A percentile compares a stretch with the other conserved stretches of the same genome.
Conservation (phyloP, 768 basidiomycete genomes). For the Collybia mongolica region DNA sequence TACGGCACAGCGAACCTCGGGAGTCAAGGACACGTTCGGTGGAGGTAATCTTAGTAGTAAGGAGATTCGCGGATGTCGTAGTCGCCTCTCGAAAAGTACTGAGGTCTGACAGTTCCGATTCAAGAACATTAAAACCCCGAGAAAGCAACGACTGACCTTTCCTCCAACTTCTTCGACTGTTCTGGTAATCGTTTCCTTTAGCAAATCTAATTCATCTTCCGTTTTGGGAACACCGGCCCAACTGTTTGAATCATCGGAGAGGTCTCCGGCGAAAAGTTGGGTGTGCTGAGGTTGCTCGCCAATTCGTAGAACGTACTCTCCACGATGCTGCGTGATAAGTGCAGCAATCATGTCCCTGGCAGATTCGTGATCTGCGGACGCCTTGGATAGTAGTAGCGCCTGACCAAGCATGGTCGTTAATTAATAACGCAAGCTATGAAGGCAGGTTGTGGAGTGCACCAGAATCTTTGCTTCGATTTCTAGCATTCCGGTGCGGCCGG, state of each 20-base stretch:
- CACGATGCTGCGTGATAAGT: slow-evolving; percentile 63
- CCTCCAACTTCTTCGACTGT: slow-evolving; percentile 78
- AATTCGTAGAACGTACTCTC: slow-evolving; percentile 76
- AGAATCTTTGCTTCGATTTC: slow-evolving; percentile 57
- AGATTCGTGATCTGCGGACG: slow-evolving; percentile 41
- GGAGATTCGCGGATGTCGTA: slow-evolving; percentile 52
- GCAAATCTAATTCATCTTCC: slow-evolving; percentile 46
- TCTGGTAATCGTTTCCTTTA: slow-evolving; percentile 42
- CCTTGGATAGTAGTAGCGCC: slow-evolving; percentile 43
- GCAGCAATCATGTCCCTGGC: slow-evolving; percentile 67
- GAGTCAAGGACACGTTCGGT: slow-evolving; percentile 70
- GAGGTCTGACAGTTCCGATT: slow-evolving; percentile 43
- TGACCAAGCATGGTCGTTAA: slow-evolving; percentile 20
- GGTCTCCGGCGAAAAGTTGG: slow-evolving; percentile 54
- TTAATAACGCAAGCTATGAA: slow-evolving; percentile 5
- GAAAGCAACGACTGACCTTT: slow-evolving; percentile 46
- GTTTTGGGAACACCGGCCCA: slow-evolving; percentile 57
- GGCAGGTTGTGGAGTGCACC: slow-evolving; percentile 31
- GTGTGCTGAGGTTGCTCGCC: slow-evolving; percentile 63
- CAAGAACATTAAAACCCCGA: not conserved
- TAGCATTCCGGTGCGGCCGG: slow-evolving; percentile 24
- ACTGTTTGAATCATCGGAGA: slow-evolving; percentile 42
- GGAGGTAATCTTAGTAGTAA: slow-evolving; percentile 76
- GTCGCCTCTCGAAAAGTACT: slow-evolving; percentile 46
- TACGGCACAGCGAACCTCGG: slow-evolving; percentile 93